Percentiles rank a stretch among this genome's conserved stretches.
Conservation (phyloP, 768 basidiomycete genomes). For the Cyathus striatus region DNA sequence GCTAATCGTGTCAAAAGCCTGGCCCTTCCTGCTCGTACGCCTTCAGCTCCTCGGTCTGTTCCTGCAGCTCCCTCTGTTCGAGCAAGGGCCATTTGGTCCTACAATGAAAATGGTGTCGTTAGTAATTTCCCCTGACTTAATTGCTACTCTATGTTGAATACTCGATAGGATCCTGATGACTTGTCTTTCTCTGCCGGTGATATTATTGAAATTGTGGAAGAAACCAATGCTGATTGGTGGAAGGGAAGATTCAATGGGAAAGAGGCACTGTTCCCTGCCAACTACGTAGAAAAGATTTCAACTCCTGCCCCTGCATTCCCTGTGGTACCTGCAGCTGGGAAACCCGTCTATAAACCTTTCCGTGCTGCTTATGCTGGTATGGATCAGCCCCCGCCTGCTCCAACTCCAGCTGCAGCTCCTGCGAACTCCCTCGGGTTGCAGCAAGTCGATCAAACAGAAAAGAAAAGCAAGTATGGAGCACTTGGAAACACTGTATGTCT, state of each 20-base stretch:
- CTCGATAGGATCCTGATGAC: slow-evolving; percentile 66
- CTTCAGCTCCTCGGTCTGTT: slow-evolving; percentile 10
- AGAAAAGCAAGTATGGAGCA: slow-evolving; percentile 55
- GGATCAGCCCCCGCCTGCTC: slow-evolving; percentile 31
- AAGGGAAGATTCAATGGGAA: slow-evolving; percentile 57
- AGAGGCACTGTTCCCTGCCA: slow-evolving; percentile 75
- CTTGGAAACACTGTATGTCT: slow-evolving; percentile 52
- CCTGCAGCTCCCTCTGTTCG: slow-evolving; percentile 18
- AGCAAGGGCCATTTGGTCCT: slow-evolving; percentile 61
- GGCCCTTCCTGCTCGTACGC: slow-evolving; percentile 2
- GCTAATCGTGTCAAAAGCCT: slow-evolving; percentile 13
- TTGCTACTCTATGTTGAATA: slow-evolving; percentile 3
- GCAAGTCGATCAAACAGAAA: slow-evolving; percentile 35
- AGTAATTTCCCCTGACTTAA: slow-evolving; percentile 10
- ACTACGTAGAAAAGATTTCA: slow-evolving; percentile 59
- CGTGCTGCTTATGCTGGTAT: slow-evolving; percentile 37
- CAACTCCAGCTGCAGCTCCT: slow-evolving; percentile 24
- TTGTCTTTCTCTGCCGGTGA: slow-evolving; percentile 75
- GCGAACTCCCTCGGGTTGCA: slow-evolving; percentile 41
- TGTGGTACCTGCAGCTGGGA: slow-evolving; percentile 14
- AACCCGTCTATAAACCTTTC: slow-evolving; percentile 35
- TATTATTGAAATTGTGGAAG: slow-evolving; percentile 70
- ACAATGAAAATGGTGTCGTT: slow-evolving; percentile 56
- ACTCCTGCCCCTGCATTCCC: slow-evolving; percentile 16
- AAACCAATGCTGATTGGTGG: slow-evolving; percentile 90